These are phyloP conservation scores for Ogataea methanolica DNA, from an alignment of 805 yeast genomes.

Conservation along the genomic window DNA sequence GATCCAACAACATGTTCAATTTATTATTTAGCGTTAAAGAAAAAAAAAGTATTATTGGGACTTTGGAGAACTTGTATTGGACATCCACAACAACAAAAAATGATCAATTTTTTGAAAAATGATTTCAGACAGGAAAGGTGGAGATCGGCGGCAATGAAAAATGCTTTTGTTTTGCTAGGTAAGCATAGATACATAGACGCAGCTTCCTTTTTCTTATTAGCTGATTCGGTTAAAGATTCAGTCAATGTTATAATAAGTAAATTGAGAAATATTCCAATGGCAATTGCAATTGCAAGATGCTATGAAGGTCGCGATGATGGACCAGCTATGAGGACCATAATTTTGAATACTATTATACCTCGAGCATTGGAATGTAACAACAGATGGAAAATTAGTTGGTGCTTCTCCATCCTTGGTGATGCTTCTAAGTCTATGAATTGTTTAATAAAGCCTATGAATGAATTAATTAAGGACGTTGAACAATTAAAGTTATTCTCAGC, in stretches of 20 bases:
- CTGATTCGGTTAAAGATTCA: slow-evolving; percentile 70
- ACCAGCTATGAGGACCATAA: slow-evolving; percentile 43
- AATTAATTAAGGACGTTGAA: slow-evolving; percentile 26
- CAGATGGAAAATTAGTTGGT: slow-evolving; percentile 80
- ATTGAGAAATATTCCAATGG: slow-evolving; percentile 64
- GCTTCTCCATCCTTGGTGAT: slow-evolving; percentile 60
- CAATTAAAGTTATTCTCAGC: slow-evolving; percentile 24
- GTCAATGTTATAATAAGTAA: slow-evolving; percentile 68
- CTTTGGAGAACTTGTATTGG: slow-evolving; percentile 77
- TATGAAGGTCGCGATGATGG: slow-evolving; percentile 59
- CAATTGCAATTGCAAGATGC: slow-evolving; percentile 75
- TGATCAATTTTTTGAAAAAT: slow-evolving; percentile 69
- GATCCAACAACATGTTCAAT: slow-evolving; percentile 76
- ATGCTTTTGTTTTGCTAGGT: slow-evolving; percentile 85
- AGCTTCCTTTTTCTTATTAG: slow-evolving; percentile 82
- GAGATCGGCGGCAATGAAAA: slow-evolving; percentile 85
- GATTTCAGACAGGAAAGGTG: slow-evolving; percentile 75
- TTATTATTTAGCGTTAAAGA: slow-evolving; percentile 71
- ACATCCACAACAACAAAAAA: slow-evolving; percentile 78
- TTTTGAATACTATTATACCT: slow-evolving; percentile 51
- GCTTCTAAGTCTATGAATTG: slow-evolving; percentile 55
- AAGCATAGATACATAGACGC: slow-evolving; percentile 86
- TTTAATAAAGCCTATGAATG: slow-evolving; percentile 51
- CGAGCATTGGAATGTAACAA: slow-evolving; percentile 58
- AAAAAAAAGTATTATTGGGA: slow-evolving; percentile 71